Percentiles rank a stretch among this genome's conserved stretches.
These are phyloP conservation scores for Ogataea siamensis DNA, from an alignment of 805 yeast genomes.

Conservation along the genomic window DNA sequence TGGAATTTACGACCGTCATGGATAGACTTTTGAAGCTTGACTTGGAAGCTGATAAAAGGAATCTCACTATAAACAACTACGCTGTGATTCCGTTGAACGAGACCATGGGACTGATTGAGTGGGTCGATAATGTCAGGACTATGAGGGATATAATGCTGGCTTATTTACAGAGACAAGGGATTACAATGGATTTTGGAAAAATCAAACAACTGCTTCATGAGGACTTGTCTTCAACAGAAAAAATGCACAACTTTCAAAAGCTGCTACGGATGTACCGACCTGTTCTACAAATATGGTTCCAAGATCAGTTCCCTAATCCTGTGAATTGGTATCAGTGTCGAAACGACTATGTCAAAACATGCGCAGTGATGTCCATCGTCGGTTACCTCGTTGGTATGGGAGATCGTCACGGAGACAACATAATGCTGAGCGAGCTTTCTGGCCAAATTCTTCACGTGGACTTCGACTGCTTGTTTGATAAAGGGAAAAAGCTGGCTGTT, in stretches of 20 bases:
- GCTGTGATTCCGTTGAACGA: conserved; percentile 88
- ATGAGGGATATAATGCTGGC: conserved; percentile 56
- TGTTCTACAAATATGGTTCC: conserved; percentile 82
- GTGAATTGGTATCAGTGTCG: conserved; percentile 82
- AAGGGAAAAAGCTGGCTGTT: conserved; percentile 64
- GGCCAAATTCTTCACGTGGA: conserved; percentile 92
- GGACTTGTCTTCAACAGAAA: conserved; percentile 28
- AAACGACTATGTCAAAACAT: conserved; percentile 67
- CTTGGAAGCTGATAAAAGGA: conserved; percentile 70
- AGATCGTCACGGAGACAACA: conserved; percentile 93
- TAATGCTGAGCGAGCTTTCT: conserved; percentile 64
- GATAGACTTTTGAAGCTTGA: conserved; percentile 67
- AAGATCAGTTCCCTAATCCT: conserved; percentile 87
- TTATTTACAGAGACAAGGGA: conserved; percentile 27
- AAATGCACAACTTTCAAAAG: conserved; percentile 36
- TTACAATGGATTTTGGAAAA: conserved; percentile 29
- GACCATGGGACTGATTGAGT: conserved; percentile 85
- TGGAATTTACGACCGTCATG: conserved; percentile 87
- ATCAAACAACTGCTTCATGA: conserved; percentile 27
- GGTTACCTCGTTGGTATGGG: conserved; percentile 94
- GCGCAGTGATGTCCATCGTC: conserved; percentile 96
- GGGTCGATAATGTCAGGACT: conserved; percentile 76
- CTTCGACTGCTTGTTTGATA: conserved; percentile 93
- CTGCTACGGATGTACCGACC: conserved; percentile 50
- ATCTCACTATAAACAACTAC: conserved; percentile 71